These are phyloP conservation scores for Arbutus unedo DNA, from an alignment of 148 eudicot genomes.

Conservation along the genomic window DNA sequence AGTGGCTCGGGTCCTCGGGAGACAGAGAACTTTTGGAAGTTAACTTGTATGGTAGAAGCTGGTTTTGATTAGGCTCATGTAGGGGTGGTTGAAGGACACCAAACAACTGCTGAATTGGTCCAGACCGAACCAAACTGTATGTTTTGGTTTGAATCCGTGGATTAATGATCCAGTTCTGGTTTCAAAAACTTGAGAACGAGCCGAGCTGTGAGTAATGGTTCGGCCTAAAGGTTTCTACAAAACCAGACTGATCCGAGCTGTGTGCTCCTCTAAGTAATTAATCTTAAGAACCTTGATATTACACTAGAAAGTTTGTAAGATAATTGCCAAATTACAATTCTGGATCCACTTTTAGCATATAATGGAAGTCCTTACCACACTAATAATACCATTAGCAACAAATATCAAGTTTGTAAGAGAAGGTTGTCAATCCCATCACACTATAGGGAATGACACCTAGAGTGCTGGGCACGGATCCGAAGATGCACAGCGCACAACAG, in stretches of 20 bases:
- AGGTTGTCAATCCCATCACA: not conserved
- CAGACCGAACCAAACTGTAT: not conserved
- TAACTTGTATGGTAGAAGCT: too few relatives aligned
- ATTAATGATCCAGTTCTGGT: not conserved
- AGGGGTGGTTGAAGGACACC: too few relatives aligned
- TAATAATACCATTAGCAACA: not conserved
- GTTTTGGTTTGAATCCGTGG: not conserved
- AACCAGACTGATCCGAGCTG: too few relatives aligned
- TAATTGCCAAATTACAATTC: not conserved
- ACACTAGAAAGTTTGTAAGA: not conserved
- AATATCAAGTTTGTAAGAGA: not conserved
- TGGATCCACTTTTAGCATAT: not conserved
- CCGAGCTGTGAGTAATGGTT: too few relatives aligned
- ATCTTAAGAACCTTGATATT: not conserved
- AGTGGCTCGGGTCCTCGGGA: too few relatives aligned
- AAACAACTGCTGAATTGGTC: not conserved
- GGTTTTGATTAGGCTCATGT: too few relatives aligned
- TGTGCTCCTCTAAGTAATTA: too few relatives aligned
- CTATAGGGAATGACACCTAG: not conserved
- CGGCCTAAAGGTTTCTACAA: too few relatives aligned
- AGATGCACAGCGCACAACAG: too few relatives aligned
- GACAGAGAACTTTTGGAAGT: too few relatives aligned
- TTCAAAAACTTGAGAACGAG: not conserved
- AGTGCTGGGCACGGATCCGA: not conserved
- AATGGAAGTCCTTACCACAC: not conserved